Conservation (phyloP, 2,329 filamentous ascomycete genomes). For the Apiospora pterosperma region DNA sequence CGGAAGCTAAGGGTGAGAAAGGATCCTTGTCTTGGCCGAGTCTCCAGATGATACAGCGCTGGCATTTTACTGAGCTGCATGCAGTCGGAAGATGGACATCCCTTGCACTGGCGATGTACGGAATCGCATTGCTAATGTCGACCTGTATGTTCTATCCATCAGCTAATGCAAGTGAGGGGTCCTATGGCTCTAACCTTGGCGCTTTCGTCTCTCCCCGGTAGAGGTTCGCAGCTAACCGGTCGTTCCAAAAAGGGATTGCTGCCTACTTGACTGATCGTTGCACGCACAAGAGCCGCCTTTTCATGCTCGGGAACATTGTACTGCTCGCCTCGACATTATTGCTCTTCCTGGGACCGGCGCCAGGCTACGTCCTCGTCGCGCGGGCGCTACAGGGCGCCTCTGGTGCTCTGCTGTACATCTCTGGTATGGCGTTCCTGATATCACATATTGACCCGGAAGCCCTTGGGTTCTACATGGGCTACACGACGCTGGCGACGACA, state of each 20-base stretch:
- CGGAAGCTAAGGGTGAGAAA: neutral
- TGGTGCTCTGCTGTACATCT: neutral
- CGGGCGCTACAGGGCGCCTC: neutral
- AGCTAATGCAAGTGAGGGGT: too few species aligned
- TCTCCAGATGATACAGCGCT: neutral
- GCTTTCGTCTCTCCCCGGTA: too few species aligned
- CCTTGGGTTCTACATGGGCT: neutral
- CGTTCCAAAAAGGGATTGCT: neutral
- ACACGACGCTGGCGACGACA: neutral
- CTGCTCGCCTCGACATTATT: neutral
- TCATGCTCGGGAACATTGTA: neutral
- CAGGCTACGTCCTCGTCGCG: neutral
- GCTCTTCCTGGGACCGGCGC: neutral
- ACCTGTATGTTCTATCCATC: neutral
- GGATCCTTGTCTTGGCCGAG: neutral
- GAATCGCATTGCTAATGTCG: neutral
- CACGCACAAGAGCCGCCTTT: neutral
- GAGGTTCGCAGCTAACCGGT: neutral
- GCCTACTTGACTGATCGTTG: neutral
- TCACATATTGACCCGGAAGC: neutral
- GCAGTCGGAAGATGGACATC: neutral
- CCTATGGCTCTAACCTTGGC: too few species aligned
- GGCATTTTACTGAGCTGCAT: neutral
- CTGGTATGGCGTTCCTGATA: neutral
- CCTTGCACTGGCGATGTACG: neutral